Evolutionary conservation across 2,329 filamentous ascomycete genomes (phyloP).

Genomic region (Botryotinia convoluta): DNA sequence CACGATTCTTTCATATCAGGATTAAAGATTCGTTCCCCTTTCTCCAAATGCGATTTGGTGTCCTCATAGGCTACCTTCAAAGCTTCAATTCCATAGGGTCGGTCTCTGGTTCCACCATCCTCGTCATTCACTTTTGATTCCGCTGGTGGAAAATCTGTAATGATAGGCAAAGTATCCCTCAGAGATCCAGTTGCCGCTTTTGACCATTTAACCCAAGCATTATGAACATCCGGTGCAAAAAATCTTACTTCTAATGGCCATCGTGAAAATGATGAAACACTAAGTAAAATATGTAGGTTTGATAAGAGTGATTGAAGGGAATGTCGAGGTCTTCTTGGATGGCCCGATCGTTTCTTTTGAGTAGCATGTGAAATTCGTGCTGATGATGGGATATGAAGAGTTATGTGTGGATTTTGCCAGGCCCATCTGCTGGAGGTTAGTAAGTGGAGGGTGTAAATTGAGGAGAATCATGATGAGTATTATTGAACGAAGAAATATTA

Average conservation of each 20-base stretch:
- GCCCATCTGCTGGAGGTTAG: conserved; percentile 66
- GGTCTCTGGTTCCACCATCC: neutral
- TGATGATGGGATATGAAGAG: conserved; percentile 69
- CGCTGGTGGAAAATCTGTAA: conserved; percentile 30
- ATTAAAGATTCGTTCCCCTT: conserved; percentile 51
- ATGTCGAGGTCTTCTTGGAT: conserved; percentile 54
- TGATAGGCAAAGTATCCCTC: conserved; percentile 29
- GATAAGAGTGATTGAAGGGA: conserved; percentile 68
- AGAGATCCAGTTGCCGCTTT: conserved; percentile 33
- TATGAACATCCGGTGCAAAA: conserved; percentile 67
- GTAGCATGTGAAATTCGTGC: conserved; percentile 57
- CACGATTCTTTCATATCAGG: conserved; percentile 58
- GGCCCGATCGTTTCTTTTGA: conserved; percentile 51
- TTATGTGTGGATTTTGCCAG: conserved; percentile 79
- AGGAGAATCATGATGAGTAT: no score
- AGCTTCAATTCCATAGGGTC: conserved; percentile 48
- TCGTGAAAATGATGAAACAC: conserved; percentile 72
- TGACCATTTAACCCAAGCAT: conserved; percentile 62
- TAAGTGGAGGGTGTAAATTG: neutral
- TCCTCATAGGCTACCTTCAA: conserved; percentile 55
- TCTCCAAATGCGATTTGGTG: conserved; percentile 53
- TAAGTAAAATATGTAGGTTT: conserved; percentile 77
- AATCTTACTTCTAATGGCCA: conserved; percentile 85
- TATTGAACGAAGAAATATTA: neutral
- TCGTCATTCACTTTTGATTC: neutral